phyloP scores from a whole-genome alignment of 2,329 filamentous ascomycete species.

The Pseudogymnoascus sp. region DNA sequence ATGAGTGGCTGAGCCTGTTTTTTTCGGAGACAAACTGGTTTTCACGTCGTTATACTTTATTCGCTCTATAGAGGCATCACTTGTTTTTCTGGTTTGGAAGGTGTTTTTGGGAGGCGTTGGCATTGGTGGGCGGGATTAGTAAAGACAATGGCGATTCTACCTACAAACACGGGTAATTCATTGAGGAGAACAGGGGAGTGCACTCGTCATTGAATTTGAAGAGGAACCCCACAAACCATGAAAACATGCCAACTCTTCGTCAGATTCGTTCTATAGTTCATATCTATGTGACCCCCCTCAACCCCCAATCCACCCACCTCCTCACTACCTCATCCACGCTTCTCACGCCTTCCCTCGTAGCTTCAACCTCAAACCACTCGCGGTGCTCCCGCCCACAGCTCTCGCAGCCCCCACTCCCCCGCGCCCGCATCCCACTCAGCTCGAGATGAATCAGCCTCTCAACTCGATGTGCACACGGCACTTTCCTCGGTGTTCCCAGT shows the following conservation, averaged over 20 bases:
- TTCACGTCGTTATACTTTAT: no score
- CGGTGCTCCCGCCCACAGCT: conserved; percentile 78
- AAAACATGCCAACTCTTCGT: neutral
- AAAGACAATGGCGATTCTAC: no score
- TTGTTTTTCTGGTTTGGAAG: no score
- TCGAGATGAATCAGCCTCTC: conserved; percentile 89
- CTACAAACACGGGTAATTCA: no score
- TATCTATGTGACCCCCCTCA: conserved; percentile 10
- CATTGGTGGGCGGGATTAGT: no score
- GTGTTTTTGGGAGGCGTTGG: no score
- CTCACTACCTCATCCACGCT: conserved; percentile 66
- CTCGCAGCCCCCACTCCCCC: conserved; percentile 56
- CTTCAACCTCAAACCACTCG: conserved; percentile 92
- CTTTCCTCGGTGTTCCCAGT: conserved; percentile 52
- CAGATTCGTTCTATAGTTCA: neutral
- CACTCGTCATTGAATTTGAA: neutral
- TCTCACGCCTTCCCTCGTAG: conserved; percentile 61
- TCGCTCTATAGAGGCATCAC: no score
- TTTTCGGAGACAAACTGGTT: no score
- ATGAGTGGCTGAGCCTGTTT: no score
- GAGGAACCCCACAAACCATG: neutral
- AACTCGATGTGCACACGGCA: conserved; percentile 78
- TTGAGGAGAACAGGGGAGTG: no score
- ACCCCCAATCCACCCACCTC: conserved; percentile 73
- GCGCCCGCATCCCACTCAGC: conserved; percentile 53